Percentiles rank a stretch among this genome's conserved stretches.
Evolutionary conservation across 176 grass and related monocot genomes (phyloP).

Genomic region (Oryza rufipogon): DNA sequence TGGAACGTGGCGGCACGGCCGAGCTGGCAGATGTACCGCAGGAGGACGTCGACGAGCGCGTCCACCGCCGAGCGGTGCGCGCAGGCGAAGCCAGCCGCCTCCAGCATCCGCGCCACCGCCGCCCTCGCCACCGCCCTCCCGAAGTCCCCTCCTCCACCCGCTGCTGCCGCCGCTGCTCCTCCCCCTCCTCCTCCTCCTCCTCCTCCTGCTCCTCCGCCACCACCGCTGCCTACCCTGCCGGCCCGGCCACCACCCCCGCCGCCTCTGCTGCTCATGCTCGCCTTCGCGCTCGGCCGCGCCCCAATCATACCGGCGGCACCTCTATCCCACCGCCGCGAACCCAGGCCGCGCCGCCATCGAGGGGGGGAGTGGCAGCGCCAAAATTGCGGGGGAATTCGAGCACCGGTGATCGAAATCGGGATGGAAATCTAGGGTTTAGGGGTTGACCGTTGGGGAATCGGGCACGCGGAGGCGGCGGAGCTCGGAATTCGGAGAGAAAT

Average conservation of each 20-base stretch:
- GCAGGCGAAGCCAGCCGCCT: constrained; percentile 51
- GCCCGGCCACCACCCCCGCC: background rate
- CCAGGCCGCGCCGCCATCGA: background rate
- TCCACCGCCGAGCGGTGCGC: constrained; percentile 47
- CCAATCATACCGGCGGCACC: constrained; percentile 13
- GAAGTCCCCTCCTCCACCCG: constrained; percentile 46
- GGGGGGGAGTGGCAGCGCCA: background rate
- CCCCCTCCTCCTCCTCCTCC: background rate
- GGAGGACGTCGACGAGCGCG: constrained; percentile 49
- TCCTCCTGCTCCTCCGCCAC: background rate
- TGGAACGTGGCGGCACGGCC: constrained; percentile 55
- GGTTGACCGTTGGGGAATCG: constrained; percentile 1
- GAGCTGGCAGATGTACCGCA: constrained; percentile 52
- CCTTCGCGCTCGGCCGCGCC: background rate
- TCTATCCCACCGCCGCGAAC: background rate
- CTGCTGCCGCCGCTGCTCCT: background rate
- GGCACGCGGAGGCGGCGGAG: background rate
- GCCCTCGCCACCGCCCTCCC: constrained; percentile 50
- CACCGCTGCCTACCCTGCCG: constrained; percentile 15
- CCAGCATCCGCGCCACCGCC: constrained; percentile 54
- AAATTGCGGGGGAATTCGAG: background rate
- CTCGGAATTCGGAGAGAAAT: background rate
- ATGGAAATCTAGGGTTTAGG: constrained; percentile 39
- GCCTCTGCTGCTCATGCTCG: constrained; percentile 28
- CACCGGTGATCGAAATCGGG: background rate